A percentile compares a stretch with the other conserved stretches of the same genome.
Conservation (phyloP, 2,329 filamentous ascomycete genomes). For the Arthrobotrys musiformis region DNA sequence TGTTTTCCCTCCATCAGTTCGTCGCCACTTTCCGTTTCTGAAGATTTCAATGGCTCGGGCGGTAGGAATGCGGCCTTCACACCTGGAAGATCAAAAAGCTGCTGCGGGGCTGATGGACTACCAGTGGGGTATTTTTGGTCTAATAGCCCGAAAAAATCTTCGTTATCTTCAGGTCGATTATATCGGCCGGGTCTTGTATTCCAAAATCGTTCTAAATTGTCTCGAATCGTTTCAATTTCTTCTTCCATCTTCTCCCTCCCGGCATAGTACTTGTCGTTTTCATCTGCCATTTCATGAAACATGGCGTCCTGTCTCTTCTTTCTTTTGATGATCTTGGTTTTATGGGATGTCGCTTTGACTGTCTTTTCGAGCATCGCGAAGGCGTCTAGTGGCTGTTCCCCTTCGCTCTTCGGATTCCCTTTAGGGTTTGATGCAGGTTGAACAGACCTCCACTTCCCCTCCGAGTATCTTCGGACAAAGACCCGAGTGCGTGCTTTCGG, state of each 20-base stretch:
- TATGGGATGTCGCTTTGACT: slow-evolving; percentile 1
- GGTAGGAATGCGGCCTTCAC: slow-evolving; percentile 1
- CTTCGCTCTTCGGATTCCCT: neutral
- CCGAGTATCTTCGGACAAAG: neutral
- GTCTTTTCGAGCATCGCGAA: slow-evolving; percentile 17
- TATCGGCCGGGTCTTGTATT: neutral
- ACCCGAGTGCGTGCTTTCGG: neutral
- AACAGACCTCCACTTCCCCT: neutral
- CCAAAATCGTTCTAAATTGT: slow-evolving; percentile 1
- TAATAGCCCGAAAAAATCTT: slow-evolving; percentile 18
- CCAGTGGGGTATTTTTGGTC: slow-evolving; percentile 17
- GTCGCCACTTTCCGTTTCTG: neutral
- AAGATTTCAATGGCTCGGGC: neutral
- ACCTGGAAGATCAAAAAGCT: slow-evolving; percentile 7
- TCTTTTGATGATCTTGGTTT: neutral
- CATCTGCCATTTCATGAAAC: neutral
- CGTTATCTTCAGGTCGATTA: slow-evolving; percentile 4
- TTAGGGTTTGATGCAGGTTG: neutral
- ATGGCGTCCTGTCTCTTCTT: neutral
- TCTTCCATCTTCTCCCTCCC: neutral
- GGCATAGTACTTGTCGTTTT: neutral
- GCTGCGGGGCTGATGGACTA: neutral
- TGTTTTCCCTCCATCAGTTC: neutral
- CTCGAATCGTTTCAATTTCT: slow-evolving; percentile 2
- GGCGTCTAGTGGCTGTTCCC: neutral